A percentile compares a stretch with the other conserved stretches of the same genome.
Evolutionary conservation across 2,329 filamentous ascomycete species (phyloP).

Genomic region (Colletotrichum navitas): DNA sequence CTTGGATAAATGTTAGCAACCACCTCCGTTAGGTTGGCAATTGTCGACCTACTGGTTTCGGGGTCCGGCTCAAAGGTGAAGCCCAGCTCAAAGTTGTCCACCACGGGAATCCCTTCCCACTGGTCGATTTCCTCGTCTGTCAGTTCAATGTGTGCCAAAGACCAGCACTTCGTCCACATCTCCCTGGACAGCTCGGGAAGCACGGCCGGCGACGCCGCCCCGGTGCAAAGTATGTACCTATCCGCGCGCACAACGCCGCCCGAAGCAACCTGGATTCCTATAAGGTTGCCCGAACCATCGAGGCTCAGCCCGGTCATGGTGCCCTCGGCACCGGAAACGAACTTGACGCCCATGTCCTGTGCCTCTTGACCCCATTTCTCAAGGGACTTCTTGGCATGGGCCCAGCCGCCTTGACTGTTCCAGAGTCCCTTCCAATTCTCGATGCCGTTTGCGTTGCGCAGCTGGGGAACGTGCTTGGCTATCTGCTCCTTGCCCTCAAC

Average conservation of each 20-base stretch:
- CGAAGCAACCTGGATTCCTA: slow-evolving; percentile 28
- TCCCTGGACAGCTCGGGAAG: slow-evolving; percentile 28
- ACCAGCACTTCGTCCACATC: slow-evolving; percentile 39
- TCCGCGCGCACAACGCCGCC: slow-evolving; percentile 22
- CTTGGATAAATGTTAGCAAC: not conserved
- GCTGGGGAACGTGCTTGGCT: slow-evolving; percentile 29
- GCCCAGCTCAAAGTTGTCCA: slow-evolving; percentile 42
- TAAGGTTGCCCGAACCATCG: slow-evolving; percentile 1
- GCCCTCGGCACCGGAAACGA: slow-evolving; percentile 22
- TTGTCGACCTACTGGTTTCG: slow-evolving; percentile 27
- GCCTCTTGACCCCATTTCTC: slow-evolving; percentile 28
- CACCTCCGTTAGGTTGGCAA: accelerated
- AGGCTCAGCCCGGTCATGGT: slow-evolving; percentile 28
- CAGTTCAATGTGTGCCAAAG: slow-evolving; percentile 28
- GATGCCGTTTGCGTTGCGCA: slow-evolving; percentile 25
- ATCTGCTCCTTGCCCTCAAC: slow-evolving; percentile 33
- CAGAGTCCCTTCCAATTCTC: slow-evolving; percentile 37
- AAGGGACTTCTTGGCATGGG: slow-evolving; percentile 15
- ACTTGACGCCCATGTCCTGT: slow-evolving; percentile 10
- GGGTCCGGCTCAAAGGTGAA: slow-evolving; percentile 43
- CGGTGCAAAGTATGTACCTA: slow-evolving; percentile 29
- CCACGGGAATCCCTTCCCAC: slow-evolving; percentile 32
- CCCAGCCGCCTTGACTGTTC: slow-evolving; percentile 39
- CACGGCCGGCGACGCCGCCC: slow-evolving; percentile 28
- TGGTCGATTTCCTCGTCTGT: slow-evolving; percentile 20